Percentiles rank a stretch among this genome's conserved stretches.
phyloP scores from a whole-genome alignment of 2,329 filamentous ascomycete genomes.

The Cladophialophora immunda region DNA sequence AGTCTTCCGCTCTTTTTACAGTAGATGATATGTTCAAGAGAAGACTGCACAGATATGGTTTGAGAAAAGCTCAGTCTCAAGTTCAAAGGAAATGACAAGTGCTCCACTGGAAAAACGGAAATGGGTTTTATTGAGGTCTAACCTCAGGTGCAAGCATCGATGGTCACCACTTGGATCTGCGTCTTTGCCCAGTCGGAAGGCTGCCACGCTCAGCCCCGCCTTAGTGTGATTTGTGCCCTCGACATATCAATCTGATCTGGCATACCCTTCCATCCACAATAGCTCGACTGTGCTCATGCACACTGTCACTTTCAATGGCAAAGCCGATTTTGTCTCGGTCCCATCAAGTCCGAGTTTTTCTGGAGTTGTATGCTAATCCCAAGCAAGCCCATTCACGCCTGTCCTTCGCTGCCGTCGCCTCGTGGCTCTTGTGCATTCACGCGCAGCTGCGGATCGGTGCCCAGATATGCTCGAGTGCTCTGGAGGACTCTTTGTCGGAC shows the following conservation, averaged over 20 bases:
- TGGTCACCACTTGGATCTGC: too few species aligned
- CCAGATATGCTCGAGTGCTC: slow-evolving; percentile 8
- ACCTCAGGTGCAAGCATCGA: not conserved
- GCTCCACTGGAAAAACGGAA: not conserved
- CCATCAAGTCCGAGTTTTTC: too few species aligned
- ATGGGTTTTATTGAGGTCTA: not conserved
- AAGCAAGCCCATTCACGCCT: not conserved
- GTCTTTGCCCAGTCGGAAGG: too few species aligned
- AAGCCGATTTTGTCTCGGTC: too few species aligned
- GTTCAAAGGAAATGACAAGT: not conserved
- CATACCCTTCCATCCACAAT: not conserved
- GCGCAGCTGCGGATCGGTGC: not conserved
- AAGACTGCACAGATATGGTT: not conserved
- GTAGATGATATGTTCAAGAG: not conserved
- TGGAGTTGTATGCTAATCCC: too few species aligned
- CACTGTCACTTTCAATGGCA: too few species aligned
- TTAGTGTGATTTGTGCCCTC: not conserved
- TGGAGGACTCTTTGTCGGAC: slow-evolving; percentile 5
- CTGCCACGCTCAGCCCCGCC: not conserved
- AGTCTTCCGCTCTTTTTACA: not conserved
- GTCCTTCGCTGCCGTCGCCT: not conserved
- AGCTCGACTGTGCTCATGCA: not conserved
- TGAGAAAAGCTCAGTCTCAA: not conserved
- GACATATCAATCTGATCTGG: not conserved
- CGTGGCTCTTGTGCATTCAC: not conserved